Base-by-base conservation (phyloP, 1,284 basidiomycete species). In the Ceratobasidium sp. region DNA sequence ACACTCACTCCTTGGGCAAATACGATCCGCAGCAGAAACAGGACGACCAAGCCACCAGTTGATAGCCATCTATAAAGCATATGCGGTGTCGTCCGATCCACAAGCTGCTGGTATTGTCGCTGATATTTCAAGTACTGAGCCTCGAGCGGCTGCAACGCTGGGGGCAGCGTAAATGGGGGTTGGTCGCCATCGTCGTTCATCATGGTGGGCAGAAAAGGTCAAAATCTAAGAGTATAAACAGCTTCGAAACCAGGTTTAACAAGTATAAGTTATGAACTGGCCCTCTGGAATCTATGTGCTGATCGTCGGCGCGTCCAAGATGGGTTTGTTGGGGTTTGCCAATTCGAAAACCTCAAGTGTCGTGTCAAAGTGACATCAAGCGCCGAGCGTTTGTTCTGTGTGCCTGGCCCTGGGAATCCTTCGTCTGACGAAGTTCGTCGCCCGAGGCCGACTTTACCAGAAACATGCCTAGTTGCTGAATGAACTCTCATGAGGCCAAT, bases 41-140 rank as follows among this genome's bases (percentile, higher is more conserved):
- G 56, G 44, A 82, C 75, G 64, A 97, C 79, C 27, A 98, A 75
- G 1, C 81, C 90, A 2, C 82, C 82, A 4, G 93, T 94, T 21
- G 83, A 84, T n/a, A 90, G 76, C 97, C 97, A 99, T 72, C 97
- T 86, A 75, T 96, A 85, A 21, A 93, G 77, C 27, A 89, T 85
- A 77, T 95, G 88, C 0, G 97, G 97, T 2, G 96, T 98, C 78
- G 91, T 89, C 56, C 89, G 85, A 82, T 99, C 97, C 42, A 98
- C 84, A 29, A 87, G 79, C 75, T 88, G 87, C 78, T 97, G 95
- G 77, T 93, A 91, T 75, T 86, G 84, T 33, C 90, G 83, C 23
- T 56, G 47, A 39, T 71, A 70, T 56, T 72, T 69, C 41, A 71
- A 57, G 50, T 68, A 70, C 47, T 69, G 56, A 8, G 56, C 71